A percentile compares a stretch with the other conserved stretches of the same genome.
These are phyloP conservation scores for Achaetomiella virescens DNA, from an alignment of 495 filamentous ascomycete species.

Conservation along the genomic window DNA sequence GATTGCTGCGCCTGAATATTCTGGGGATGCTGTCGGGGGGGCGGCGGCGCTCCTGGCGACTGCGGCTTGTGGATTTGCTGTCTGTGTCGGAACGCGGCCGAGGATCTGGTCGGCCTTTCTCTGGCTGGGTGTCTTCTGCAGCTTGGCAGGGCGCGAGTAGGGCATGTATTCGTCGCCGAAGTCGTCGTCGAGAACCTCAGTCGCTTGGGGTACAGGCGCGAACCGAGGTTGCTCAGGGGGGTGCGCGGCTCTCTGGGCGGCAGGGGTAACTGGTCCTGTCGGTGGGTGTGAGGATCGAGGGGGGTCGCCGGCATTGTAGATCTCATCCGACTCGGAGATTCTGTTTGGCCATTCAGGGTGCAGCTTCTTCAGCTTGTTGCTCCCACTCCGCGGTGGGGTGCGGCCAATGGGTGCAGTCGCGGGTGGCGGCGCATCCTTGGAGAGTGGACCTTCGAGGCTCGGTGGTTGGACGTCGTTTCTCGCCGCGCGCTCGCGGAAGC, in stretches of 20 bases:
- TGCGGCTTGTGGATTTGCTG: background rate
- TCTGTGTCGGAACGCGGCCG: constrained; percentile 16
- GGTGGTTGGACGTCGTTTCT: constrained; percentile 31
- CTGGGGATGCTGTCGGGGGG: background rate
- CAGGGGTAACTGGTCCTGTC: background rate
- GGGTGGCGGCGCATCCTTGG: constrained; percentile 22
- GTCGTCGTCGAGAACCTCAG: constrained; percentile 4
- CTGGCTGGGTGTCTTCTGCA: constrained; percentile 21
- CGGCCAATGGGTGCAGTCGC: constrained; percentile 22
- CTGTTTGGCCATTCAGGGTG: constrained; percentile 34
- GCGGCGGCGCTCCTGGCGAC: background rate
- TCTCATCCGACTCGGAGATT: constrained; percentile 29
- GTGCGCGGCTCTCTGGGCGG: background rate
- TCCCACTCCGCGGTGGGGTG: constrained; percentile 33
- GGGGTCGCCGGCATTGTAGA: background rate
- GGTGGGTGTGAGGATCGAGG: background rate
- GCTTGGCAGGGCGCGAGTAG: constrained; percentile 15
- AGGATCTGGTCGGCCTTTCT: constrained; percentile 28
- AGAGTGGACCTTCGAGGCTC: constrained; percentile 19
- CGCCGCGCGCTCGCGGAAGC: constrained; percentile 45
- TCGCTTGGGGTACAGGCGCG: background rate
- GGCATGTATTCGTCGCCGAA: constrained; percentile 10
- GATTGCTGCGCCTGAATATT: background rate
- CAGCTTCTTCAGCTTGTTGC: constrained; percentile 45
- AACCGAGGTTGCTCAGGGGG: background rate